Conservation (phyloP, 352 stramenopile species). For the Phytophthora citrophthora region DNA sequence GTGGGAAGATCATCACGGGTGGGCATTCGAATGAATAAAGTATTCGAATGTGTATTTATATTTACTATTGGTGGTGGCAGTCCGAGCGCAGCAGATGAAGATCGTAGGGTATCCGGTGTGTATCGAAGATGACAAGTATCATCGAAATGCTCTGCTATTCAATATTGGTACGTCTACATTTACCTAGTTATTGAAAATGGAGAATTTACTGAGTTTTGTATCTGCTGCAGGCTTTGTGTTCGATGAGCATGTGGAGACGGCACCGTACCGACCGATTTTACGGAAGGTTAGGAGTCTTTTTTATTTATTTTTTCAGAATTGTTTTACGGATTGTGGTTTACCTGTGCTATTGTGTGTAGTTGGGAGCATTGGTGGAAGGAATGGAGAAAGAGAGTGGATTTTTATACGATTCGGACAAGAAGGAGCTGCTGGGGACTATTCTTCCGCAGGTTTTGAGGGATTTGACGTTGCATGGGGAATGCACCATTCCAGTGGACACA, state of each 20-base stretch:
- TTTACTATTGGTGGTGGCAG: constrained; percentile 26
- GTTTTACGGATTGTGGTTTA: background rate
- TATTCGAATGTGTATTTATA: constrained; percentile 9
- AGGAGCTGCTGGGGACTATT: constrained; percentile 68
- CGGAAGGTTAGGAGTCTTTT: constrained; percentile 50
- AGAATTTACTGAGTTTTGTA: background rate
- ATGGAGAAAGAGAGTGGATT: constrained; percentile 92
- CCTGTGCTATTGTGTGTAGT: constrained; percentile 7
- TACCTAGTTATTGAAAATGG: no score
- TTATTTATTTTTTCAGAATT: background rate
- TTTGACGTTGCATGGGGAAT: constrained; percentile 76
- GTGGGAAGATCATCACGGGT: constrained; percentile 88
- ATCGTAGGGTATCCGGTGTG: constrained; percentile 89
- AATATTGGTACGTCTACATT: constrained; percentile 63
- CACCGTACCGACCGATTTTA: constrained; percentile 84
- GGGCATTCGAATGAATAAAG: background rate
- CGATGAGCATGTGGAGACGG: constrained; percentile 70
- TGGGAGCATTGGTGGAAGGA: constrained; percentile 81
- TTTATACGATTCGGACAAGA: constrained; percentile 69
- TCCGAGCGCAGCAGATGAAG: constrained; percentile 81
- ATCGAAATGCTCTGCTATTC: constrained; percentile 89
- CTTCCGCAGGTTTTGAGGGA: constrained; percentile 76
- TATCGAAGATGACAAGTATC: constrained; percentile 92
- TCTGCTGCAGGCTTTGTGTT: constrained; percentile 77
- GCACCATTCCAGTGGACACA: constrained; percentile 82